phyloP scores from a whole-genome alignment of 2,329 filamentous ascomycete genomes.

The Grosmannia huntii region DNA sequence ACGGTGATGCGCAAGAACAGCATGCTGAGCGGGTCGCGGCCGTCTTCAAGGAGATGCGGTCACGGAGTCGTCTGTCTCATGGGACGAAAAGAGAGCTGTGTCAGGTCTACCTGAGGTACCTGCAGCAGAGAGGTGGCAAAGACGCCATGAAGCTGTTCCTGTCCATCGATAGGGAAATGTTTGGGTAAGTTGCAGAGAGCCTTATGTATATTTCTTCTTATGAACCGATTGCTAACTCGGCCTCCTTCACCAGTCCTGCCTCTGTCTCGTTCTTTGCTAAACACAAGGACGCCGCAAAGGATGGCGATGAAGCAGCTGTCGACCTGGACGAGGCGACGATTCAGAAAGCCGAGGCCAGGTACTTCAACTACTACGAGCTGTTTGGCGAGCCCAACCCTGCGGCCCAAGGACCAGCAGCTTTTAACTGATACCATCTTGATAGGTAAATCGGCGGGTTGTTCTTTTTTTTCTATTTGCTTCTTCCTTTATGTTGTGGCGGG shows the following conservation, averaged over 20 bases:
- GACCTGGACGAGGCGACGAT: slow-evolving; percentile 39
- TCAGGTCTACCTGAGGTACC: slow-evolving; percentile 66
- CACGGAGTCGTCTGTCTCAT: slow-evolving; percentile 56
- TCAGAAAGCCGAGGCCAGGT: slow-evolving; percentile 37
- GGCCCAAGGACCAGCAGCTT: slow-evolving; percentile 36
- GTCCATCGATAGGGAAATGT: slow-evolving; percentile 70
- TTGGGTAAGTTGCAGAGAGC: slow-evolving; percentile 46
- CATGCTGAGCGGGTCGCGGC: slow-evolving; percentile 66
- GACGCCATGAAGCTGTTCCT: slow-evolving; percentile 80
- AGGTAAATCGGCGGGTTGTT: not conserved
- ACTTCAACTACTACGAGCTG: slow-evolving; percentile 40
- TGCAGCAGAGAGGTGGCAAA: slow-evolving; percentile 71
- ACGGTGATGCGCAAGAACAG: slow-evolving; percentile 45
- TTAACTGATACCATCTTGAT: slow-evolving; percentile 23
- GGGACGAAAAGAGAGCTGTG: slow-evolving; percentile 62
- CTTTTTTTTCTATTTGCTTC: not conserved
- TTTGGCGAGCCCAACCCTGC: slow-evolving; percentile 32
- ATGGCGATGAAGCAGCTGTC: slow-evolving; percentile 27
- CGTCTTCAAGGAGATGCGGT: slow-evolving; percentile 63
- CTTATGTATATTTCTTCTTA: not conserved
- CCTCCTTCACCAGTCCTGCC: not conserved
- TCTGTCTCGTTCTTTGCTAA: slow-evolving; percentile 26
- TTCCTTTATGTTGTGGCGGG: not conserved
- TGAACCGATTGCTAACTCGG: not conserved
- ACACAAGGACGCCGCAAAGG: slow-evolving; percentile 26